phyloP scores from a whole-genome alignment of 768 basidiomycete species.

The Lactifluus volemus region DNA sequence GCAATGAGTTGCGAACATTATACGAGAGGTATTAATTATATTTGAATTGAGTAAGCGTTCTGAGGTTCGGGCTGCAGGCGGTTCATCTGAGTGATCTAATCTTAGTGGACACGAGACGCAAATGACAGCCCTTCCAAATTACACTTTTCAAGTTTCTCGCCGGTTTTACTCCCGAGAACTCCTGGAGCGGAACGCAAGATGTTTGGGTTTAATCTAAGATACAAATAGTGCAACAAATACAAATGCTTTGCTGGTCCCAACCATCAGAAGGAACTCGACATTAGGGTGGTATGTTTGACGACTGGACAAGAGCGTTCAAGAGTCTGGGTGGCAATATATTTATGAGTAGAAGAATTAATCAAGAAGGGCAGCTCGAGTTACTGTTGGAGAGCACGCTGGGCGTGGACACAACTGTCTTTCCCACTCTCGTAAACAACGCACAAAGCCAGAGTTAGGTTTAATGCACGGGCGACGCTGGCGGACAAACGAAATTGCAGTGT shows the following conservation, averaged over 20 bases:
- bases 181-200: neutral
- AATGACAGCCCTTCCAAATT: neutral
- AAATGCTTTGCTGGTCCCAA: neutral
- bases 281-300: neutral
- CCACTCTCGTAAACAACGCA: slow-evolving; percentile 26
- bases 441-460: slow-evolving; percentile 74
- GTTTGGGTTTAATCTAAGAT: neutral
- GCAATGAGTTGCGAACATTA: slow-evolving; percentile 26
- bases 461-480: slow-evolving; percentile 61
- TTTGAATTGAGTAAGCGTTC: slow-evolving; percentile 3
- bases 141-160: neutral
- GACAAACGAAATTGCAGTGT: slow-evolving; percentile 51
- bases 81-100: neutral
- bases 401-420: slow-evolving; percentile 15
- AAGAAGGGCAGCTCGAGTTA: neutral
- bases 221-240: slow-evolving; percentile 8
- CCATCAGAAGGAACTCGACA: neutral
- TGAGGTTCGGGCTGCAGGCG: too few relatives aligned
- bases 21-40: slow-evolving; percentile 20
- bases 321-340: neutral
- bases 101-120: neutral
- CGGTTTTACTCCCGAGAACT: neutral
- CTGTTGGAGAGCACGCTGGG: slow-evolving; percentile 5
- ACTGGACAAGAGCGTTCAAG: slow-evolving; percentile 11
- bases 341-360: neutral